phyloP scores from a whole-genome alignment of 2,329 filamentous ascomycete genomes.

The Fusarium humuli region DNA sequence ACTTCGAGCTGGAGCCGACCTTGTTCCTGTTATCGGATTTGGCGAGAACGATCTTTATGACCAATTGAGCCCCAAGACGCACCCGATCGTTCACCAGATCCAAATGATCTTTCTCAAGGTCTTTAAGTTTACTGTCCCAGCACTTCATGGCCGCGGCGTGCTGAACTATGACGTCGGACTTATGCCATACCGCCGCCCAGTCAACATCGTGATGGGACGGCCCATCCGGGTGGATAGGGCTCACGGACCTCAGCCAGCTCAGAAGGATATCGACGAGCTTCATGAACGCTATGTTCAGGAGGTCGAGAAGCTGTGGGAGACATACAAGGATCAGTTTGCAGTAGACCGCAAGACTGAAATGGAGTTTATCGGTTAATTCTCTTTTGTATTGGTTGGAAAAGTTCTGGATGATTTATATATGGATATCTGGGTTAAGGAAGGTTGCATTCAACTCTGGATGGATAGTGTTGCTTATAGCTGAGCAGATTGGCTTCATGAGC shows the following conservation, averaged over 20 bases:
- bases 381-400: background rate
- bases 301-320: conserved; percentile 77
- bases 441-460: background rate
- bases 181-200: conserved; percentile 88
- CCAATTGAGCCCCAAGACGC: conserved; percentile 80
- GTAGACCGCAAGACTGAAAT: conserved; percentile 72
- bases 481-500: background rate
- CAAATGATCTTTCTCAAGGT: conserved; percentile 87
- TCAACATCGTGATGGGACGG: conserved; percentile 90
- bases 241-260: conserved; percentile 70
- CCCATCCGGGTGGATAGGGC: conserved; percentile 78
- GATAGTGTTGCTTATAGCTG: background rate
- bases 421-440: background rate
- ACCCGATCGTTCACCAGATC: conserved; percentile 81
- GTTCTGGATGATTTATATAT: background rate
- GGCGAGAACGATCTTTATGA: conserved; percentile 98
- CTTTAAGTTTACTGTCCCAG: conserved; percentile 91
- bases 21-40: conserved; percentile 92
- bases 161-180: conserved; percentile 98
- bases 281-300: conserved; percentile 84
- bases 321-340: conserved; percentile 82
- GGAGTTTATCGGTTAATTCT: conserved; percentile 69
- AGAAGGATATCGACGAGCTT: conserved; percentile 81
- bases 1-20: conserved; percentile 88
- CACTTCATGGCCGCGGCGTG: conserved; percentile 89